These are phyloP conservation scores for Globisporangium mamillatum DNA, from an alignment of 352 stramenopile species.

Conservation along the genomic window DNA sequence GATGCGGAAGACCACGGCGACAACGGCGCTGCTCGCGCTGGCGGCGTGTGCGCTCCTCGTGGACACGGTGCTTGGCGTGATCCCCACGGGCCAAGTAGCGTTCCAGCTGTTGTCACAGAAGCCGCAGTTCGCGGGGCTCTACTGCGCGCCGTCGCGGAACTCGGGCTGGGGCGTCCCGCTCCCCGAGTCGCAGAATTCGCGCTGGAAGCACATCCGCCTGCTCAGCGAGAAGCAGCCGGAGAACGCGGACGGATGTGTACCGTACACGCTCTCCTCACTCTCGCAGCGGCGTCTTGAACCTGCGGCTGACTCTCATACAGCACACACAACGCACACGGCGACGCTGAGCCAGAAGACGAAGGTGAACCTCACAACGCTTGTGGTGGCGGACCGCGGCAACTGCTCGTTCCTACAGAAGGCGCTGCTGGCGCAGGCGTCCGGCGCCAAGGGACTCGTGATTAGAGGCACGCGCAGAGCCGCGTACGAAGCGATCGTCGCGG, in stretches of 20 bases:
- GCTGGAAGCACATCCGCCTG: constrained; percentile 49
- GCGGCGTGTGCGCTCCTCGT: constrained; percentile 8
- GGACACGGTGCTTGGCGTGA: constrained; percentile 19
- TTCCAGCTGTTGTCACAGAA: constrained; percentile 34
- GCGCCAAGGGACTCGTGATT: constrained; percentile 54
- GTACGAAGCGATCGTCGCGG: constrained; percentile 42
- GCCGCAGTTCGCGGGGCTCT: constrained; percentile 41
- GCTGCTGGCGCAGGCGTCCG: constrained; percentile 42
- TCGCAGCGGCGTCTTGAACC: constrained; percentile 4
- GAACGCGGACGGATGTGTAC: constrained; percentile 42
- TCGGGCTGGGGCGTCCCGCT: constrained; percentile 60
- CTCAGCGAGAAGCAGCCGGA: constrained; percentile 17
- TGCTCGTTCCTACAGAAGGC: constrained; percentile 76
- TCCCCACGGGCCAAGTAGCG: constrained; percentile 43
- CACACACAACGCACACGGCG: neutral
- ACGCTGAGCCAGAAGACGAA: neutral
- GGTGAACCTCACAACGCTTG: constrained; percentile 26
- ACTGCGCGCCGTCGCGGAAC: constrained; percentile 48
- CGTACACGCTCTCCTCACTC: constrained; percentile 26
- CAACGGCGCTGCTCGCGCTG: constrained; percentile 1
- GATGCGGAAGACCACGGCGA: neutral
- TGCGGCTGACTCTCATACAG: neutral
- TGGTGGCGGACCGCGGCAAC: constrained; percentile 71
- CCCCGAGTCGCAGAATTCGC: constrained; percentile 42
- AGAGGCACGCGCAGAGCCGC: constrained; percentile 55